phyloP scores from a whole-genome alignment of 768 basidiomycete genomes.

The Tulasnella sp. region DNA sequence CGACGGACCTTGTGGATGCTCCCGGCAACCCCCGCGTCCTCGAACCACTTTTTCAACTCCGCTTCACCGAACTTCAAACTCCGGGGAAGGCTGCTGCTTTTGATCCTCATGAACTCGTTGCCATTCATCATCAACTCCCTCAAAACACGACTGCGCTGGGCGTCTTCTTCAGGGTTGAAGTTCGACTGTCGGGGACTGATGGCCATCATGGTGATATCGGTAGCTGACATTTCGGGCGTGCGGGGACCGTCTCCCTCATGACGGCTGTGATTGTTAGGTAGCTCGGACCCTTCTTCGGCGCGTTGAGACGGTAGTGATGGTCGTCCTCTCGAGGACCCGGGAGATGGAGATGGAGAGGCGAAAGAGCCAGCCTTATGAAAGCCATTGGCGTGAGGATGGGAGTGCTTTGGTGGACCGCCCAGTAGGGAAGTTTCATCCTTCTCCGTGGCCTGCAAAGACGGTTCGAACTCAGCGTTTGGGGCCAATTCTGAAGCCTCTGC shows the following conservation, averaged over 20 bases:
- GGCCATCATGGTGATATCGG: background rate
- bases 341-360: background rate
- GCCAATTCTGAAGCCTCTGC: background rate
- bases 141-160: constrained; percentile 28
- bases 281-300: constrained; percentile 16
- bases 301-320: background rate
- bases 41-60: background rate
- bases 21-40: constrained; percentile 25
- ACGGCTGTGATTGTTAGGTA: no score
- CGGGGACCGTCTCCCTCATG: background rate
- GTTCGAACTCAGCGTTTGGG: background rate
- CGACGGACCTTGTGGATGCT: constrained; percentile 53
- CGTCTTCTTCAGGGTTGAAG: background rate
- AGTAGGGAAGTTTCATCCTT: background rate
- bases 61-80: constrained; percentile 6
- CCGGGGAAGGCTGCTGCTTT: constrained; percentile 40
- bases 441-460: background rate
- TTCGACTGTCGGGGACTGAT: background rate
- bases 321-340: background rate
- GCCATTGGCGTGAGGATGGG: background rate
- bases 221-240: background rate
- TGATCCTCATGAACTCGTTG: constrained; percentile 57
- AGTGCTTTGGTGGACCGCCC: background rate
- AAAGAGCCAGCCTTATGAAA: background rate
- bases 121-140: constrained; percentile 53